phyloP scores from a whole-genome alignment of 345 rosid species.

The Schrenkiella parvula region DNA sequence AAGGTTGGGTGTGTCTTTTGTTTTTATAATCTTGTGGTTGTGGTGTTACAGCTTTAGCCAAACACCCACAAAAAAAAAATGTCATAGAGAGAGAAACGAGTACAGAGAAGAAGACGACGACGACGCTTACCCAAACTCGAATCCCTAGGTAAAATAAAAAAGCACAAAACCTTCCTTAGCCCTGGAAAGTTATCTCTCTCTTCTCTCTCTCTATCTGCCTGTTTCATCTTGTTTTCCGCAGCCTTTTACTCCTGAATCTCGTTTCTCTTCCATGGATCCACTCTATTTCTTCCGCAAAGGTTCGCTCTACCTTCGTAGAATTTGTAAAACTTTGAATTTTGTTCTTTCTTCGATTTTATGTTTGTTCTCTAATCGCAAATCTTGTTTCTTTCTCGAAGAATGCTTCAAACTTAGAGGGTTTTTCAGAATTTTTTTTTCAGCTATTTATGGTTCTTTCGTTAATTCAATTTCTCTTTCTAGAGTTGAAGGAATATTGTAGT shows the following conservation, averaged over 20 bases:
- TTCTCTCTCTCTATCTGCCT: not conserved
- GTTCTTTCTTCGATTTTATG: not conserved
- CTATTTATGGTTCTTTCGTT: not conserved
- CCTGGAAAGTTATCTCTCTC: not conserved
- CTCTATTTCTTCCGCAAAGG: conserved; percentile 69
- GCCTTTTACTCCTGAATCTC: conserved; percentile 15
- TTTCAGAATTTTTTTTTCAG: not conserved
- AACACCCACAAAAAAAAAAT: not conserved
- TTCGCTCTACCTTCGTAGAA: conserved; percentile 31
- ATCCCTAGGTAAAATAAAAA: conserved; percentile 8
- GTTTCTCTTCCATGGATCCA: conserved; percentile 54
- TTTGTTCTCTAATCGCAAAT: not conserved
- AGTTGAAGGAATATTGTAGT: not conserved
- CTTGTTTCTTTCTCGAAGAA: not conserved
- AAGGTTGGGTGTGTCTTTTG: conserved; percentile 11
- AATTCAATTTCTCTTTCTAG: not conserved
- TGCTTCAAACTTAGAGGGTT: not conserved
- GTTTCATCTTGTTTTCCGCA: conserved; percentile 23
- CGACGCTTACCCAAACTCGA: conserved; percentile 31
- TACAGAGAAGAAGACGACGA: not conserved
- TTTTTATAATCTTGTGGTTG: conserved; percentile 43
- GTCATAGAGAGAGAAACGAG: not conserved
- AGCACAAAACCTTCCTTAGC: not conserved
- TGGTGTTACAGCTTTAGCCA: conserved; percentile 16
- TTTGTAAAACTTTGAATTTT: no score